Evolutionary conservation across 371 early-diverging fungal species (phyloP).

Genomic region (Mortierella polycephala): DNA sequence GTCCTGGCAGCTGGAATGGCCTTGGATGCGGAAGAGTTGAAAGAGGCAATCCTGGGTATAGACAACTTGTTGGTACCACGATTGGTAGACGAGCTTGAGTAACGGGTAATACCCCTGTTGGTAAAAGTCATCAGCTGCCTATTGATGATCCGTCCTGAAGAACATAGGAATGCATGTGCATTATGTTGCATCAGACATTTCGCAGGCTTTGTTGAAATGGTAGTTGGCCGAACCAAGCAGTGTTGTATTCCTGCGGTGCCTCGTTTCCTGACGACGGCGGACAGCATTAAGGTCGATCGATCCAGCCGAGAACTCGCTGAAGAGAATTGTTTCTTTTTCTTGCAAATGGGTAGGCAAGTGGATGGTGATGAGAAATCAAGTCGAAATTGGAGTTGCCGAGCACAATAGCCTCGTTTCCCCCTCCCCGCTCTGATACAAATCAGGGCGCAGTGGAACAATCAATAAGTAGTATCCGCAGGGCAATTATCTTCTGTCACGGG

Average conservation of each 20-base stretch:
- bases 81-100: neutral
- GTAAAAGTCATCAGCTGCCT: conserved; percentile 10
- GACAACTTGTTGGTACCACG: neutral
- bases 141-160: neutral
- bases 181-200: neutral
- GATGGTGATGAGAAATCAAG: too few relatives aligned
- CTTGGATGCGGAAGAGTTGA: neutral
- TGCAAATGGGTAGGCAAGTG: too few relatives aligned
- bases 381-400: too few relatives aligned
- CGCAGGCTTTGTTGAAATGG: neutral
- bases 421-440: too few relatives aligned
- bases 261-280: conserved; percentile 3
- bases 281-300: conserved; percentile 1
- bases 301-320: neutral
- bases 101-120: conserved; percentile 7
- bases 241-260: neutral
- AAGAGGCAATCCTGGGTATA: neutral
- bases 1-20: neutral
- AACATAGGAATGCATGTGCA: neutral
- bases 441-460: too few relatives aligned
- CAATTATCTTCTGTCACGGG: too few relatives aligned
- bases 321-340: too few relatives aligned
- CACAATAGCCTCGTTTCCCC: too few relatives aligned
- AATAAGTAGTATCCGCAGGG: too few relatives aligned
- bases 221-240: neutral